Conservation (phyloP, 2,329 filamentous ascomycete species). For the Juglanconis juglandina region DNA sequence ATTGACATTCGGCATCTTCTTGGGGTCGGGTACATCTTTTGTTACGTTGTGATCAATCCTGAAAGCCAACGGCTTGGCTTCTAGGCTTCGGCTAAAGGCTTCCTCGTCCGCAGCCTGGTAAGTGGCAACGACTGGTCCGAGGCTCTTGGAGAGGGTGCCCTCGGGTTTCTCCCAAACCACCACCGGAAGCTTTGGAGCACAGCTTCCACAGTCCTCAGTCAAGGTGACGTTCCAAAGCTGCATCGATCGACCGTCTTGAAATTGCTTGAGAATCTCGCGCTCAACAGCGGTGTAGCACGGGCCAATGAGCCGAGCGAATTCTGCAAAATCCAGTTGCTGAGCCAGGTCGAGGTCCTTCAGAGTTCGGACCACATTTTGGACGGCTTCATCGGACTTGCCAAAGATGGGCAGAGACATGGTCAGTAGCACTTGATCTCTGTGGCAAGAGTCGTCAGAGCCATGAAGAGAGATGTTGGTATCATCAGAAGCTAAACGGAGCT, state of each 20-base stretch:
- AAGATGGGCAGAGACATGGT: constrained; percentile 14
- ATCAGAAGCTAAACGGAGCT: background rate
- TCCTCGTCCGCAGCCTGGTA: constrained; percentile 3
- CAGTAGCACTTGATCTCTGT: constrained; percentile 8
- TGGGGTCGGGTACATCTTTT: background rate
- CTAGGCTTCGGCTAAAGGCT: background rate
- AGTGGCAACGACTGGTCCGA: constrained; percentile 1
- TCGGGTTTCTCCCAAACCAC: background rate
- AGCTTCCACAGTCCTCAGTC: background rate
- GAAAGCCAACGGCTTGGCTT: constrained; percentile 1
- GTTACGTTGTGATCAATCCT: constrained; percentile 12
- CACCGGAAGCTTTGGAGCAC: constrained; percentile 3
- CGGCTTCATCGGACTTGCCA: background rate
- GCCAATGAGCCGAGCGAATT: constrained; percentile 9
- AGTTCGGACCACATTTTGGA: background rate
- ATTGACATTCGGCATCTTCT: background rate
- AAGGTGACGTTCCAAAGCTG: background rate
- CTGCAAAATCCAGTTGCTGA: constrained; percentile 13
- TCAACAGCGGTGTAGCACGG: constrained; percentile 13
- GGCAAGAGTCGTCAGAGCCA: background rate
- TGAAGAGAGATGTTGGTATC: background rate
- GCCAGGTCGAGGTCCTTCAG: constrained; percentile 12
- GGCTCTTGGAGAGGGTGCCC: background rate
- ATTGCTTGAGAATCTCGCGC: background rate
- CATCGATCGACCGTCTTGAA: background rate